phyloP scores from a whole-genome alignment of 495 filamentous ascomycete species.

The Neurospora cerealis region DNA sequence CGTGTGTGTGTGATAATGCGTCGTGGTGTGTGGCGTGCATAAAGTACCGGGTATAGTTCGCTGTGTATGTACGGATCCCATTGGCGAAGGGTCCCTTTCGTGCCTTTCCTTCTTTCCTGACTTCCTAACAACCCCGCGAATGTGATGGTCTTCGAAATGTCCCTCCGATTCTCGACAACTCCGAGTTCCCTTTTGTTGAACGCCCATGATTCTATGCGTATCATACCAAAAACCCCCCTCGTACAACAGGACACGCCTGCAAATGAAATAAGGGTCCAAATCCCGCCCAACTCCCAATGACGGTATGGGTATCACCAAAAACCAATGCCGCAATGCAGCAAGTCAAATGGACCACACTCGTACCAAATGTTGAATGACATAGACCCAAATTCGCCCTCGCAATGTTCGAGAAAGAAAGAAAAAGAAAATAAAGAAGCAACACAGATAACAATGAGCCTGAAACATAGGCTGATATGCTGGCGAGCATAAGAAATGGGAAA shows the following conservation, averaged over 20 bases:
- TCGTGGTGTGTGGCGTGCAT: neutral
- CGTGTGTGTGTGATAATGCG: neutral
- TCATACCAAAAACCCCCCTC: neutral
- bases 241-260: neutral
- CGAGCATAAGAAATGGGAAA: neutral
- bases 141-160: neutral
- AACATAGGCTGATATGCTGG: neutral
- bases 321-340: constrained; percentile 6
- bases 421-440: constrained; percentile 1
- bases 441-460: neutral
- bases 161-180: neutral
- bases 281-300: constrained; percentile 8
- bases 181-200: neutral
- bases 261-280: neutral
- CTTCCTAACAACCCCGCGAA: neutral
- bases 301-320: constrained; percentile 14
- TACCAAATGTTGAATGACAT: constrained; percentile 15
- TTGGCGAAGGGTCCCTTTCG: neutral
- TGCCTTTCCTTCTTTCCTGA: neutral
- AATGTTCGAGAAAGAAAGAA: neutral
- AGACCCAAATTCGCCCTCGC: constrained; percentile 3
- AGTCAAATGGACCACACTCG: constrained; percentile 14
- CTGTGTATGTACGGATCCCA: neutral
- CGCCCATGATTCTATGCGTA: neutral
- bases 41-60: neutral